phyloP scores from a whole-genome alignment of 2,329 filamentous ascomycete species.

The Monosporascus sp. region DNA sequence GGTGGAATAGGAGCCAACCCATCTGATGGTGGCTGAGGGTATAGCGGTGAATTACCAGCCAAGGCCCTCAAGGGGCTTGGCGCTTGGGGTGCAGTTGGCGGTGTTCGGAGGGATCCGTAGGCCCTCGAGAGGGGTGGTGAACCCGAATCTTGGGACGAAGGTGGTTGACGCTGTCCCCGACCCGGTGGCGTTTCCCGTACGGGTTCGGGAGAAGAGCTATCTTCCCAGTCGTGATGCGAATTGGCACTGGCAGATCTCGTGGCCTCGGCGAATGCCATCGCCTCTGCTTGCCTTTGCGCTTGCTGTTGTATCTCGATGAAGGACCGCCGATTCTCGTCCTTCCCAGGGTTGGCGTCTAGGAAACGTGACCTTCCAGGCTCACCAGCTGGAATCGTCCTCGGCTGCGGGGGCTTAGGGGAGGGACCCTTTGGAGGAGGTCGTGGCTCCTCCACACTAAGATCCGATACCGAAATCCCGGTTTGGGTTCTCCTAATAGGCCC shows the following conservation, averaged over 20 bases:
- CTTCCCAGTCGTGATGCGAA: slow-evolving; percentile 27
- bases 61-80: slow-evolving; percentile 4
- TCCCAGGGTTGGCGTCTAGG: slow-evolving; percentile 30
- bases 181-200: slow-evolving; percentile 11
- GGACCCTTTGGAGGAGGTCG: slow-evolving; percentile 6
- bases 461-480: slow-evolving; percentile 44
- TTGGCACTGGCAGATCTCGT: slow-evolving; percentile 28
- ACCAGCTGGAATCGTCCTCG: slow-evolving; percentile 26
- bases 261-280: slow-evolving; percentile 51
- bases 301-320: slow-evolving; percentile 55
- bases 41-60: slow-evolving; percentile 6
- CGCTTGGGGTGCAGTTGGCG: slow-evolving; percentile 6
- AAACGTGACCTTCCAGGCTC: slow-evolving; percentile 25
- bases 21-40: slow-evolving; percentile 6
- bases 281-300: slow-evolving; percentile 57
- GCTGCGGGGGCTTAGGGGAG: slow-evolving; percentile 17
- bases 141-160: slow-evolving; percentile 13
- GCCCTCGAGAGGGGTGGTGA: slow-evolving; percentile 13
- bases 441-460: slow-evolving; percentile 12
- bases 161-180: slow-evolving; percentile 8
- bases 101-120: slow-evolving; percentile 12
- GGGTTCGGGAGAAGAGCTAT: slow-evolving; percentile 24
- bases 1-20: slow-evolving; percentile 20
- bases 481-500: slow-evolving; percentile 50
- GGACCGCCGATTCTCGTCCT: slow-evolving; percentile 50